Conservation (phyloP, 1,139 yeast species). For the Ogataea hybrid region DNA sequence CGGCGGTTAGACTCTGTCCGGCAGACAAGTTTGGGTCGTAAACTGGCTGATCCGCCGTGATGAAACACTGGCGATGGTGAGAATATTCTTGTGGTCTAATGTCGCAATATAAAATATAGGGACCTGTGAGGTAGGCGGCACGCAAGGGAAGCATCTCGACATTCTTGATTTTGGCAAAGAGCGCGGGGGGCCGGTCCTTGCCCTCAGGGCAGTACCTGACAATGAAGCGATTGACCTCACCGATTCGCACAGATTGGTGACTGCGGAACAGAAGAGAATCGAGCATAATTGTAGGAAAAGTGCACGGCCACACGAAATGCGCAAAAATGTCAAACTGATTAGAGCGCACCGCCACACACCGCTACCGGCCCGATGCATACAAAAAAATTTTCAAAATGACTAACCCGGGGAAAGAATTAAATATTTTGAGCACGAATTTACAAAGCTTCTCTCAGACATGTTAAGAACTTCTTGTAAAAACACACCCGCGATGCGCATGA, state of each 20-base stretch:
- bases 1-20: conserved; percentile 48
- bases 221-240: conserved; percentile 50
- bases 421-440: conserved; percentile 4
- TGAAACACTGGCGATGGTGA: conserved; percentile 49
- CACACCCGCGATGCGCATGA: conserved; percentile 8
- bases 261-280: conserved; percentile 22
- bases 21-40: conserved; percentile 56
- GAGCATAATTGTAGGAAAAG: conserved; percentile 2
- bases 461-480: conserved; percentile 5
- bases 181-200: conserved; percentile 27
- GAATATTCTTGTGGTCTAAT: conserved; percentile 65
- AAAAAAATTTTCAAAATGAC: conserved; percentile 11
- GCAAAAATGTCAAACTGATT: not conserved
- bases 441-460: conserved; percentile 2
- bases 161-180: conserved; percentile 72
- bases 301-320: conserved; percentile 8
- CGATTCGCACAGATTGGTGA: conserved; percentile 44
- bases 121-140: conserved; percentile 90
- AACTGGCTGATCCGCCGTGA: conserved; percentile 60
- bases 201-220: conserved; percentile 29
- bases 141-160: conserved; percentile 71
- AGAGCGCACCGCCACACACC: conserved; percentile 10
- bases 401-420: conserved; percentile 8
- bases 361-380: conserved; percentile 9
- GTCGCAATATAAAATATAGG: conserved; percentile 84